phyloP scores from a whole-genome alignment of 1,284 basidiomycete genomes.

The Sanguinoderma infundibulare region DNA sequence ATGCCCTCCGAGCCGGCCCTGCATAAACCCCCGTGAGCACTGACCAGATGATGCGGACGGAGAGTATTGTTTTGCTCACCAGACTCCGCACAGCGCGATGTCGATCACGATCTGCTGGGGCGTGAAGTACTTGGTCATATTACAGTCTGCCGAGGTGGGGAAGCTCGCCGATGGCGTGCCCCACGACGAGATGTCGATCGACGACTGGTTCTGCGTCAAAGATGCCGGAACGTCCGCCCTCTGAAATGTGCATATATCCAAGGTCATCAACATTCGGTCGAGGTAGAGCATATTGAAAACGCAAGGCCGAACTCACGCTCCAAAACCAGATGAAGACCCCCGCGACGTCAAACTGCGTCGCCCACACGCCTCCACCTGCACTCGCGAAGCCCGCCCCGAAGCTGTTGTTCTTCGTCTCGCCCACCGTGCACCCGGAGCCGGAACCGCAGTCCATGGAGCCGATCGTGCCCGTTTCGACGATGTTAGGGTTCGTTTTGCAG shows the following conservation, averaged over 20 bases:
- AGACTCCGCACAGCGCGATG: slow-evolving; percentile 62
- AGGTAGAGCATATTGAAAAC: background rate
- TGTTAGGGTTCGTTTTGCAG: slow-evolving; percentile 35
- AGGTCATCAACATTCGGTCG: background rate
- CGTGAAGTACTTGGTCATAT: slow-evolving; percentile 52
- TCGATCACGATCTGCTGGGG: slow-evolving; percentile 59
- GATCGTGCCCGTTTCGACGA: slow-evolving; percentile 34
- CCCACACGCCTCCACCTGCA: slow-evolving; percentile 77
- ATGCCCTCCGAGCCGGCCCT: slow-evolving; percentile 54
- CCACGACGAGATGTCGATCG: slow-evolving; percentile 54
- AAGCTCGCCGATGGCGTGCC: slow-evolving; percentile 61
- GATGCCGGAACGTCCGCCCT: slow-evolving; percentile 48
- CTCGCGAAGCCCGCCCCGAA: slow-evolving; percentile 62
- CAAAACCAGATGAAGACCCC: slow-evolving; percentile 80
- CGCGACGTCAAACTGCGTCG: slow-evolving; percentile 65
- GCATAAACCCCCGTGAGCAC: no score
- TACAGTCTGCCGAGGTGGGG: slow-evolving; percentile 44
- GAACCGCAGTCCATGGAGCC: slow-evolving; percentile 50
- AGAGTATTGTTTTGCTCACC: slow-evolving; percentile 39
- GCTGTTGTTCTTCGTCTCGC: slow-evolving; percentile 60
- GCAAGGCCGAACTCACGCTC: slow-evolving; percentile 51
- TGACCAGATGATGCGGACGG: no score
- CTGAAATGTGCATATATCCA: slow-evolving; percentile 28
- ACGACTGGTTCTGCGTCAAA: slow-evolving; percentile 42
- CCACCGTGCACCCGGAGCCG: slow-evolving; percentile 65